A percentile compares a stretch with the other conserved stretches of the same genome.
Evolutionary conservation across 495 filamentous ascomycete genomes (phyloP).

Genomic region (Xylaria grammica): DNA sequence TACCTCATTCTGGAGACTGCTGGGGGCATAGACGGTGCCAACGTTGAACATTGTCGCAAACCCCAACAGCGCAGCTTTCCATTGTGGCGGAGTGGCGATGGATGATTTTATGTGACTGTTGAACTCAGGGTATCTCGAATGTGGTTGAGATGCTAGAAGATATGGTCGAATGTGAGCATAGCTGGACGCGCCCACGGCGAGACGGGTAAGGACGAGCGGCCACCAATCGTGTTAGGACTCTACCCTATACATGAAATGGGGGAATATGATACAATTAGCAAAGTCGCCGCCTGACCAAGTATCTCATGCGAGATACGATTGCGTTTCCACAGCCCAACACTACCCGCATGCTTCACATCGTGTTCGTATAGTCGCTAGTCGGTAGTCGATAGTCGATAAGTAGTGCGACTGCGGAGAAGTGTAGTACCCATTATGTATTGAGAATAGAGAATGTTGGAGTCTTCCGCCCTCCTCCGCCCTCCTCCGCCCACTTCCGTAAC

Average conservation of each 20-base stretch:
- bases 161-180: no score
- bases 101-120: background rate
- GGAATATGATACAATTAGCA: background rate
- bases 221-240: no score
- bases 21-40: conserved; percentile 6
- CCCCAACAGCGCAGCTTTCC: conserved; percentile 5
- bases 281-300: no score
- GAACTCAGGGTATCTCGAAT: background rate
- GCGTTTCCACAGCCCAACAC: no score
- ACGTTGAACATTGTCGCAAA: conserved; percentile 1
- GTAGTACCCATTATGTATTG: background rate
- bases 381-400: no score
- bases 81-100: background rate
- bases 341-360: no score
- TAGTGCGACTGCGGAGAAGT: background rate
- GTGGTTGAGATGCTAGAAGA: background rate
- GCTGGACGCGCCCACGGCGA: background rate
- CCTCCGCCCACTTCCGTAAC: no score
- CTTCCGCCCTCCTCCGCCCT: background rate
- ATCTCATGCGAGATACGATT: background rate
- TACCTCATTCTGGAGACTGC: background rate
- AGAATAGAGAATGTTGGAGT: background rate
- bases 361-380: no score
- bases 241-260: background rate
- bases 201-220: no score